phyloP scores from a whole-genome alignment of 345 rosid genomes.

The Turritis glabra region DNA sequence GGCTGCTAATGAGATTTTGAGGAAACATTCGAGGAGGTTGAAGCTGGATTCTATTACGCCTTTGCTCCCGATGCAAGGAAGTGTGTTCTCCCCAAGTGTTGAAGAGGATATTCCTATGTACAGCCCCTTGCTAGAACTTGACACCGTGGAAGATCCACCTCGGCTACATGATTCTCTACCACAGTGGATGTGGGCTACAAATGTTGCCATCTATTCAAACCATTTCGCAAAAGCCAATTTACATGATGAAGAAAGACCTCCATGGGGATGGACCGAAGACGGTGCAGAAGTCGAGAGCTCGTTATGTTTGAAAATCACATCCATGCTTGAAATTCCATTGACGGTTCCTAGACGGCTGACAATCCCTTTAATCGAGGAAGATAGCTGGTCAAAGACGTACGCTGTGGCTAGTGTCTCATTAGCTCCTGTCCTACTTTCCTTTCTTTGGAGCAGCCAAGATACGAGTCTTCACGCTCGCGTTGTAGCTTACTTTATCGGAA shows the following conservation, averaged over 20 bases:
- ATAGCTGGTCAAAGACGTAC: constrained; percentile 74
- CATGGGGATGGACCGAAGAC: constrained; percentile 64
- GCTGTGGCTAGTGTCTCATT: constrained; percentile 78
- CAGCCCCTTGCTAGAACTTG: constrained; percentile 61
- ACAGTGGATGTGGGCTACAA: constrained; percentile 83
- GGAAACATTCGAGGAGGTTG: constrained; percentile 62
- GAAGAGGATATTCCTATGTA: constrained; percentile 49
- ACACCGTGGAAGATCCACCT: constrained; percentile 58
- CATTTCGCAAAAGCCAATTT: constrained; percentile 39
- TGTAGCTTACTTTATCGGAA: constrained; percentile 51
- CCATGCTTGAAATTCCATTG: constrained; percentile 65
- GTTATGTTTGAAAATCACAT: constrained; percentile 49
- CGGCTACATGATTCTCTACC: constrained; percentile 64
- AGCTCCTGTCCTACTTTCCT: constrained; percentile 70
- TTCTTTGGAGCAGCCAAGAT: constrained; percentile 66
- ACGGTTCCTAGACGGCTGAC: constrained; percentile 73
- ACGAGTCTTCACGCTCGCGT: constrained; percentile 34
- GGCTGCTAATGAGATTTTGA: constrained; percentile 83
- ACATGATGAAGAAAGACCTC: constrained; percentile 53
- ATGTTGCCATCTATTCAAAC: constrained; percentile 72
- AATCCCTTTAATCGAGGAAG: constrained; percentile 73
- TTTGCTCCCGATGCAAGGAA: constrained; percentile 57
- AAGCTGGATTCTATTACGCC: constrained; percentile 54
- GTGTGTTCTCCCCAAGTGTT: constrained; percentile 46
- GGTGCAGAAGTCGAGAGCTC: constrained; percentile 35